These are phyloP conservation scores for Stereocaulon alpinum DNA, from an alignment of 495 filamentous ascomycete genomes.

Conservation along the genomic window DNA sequence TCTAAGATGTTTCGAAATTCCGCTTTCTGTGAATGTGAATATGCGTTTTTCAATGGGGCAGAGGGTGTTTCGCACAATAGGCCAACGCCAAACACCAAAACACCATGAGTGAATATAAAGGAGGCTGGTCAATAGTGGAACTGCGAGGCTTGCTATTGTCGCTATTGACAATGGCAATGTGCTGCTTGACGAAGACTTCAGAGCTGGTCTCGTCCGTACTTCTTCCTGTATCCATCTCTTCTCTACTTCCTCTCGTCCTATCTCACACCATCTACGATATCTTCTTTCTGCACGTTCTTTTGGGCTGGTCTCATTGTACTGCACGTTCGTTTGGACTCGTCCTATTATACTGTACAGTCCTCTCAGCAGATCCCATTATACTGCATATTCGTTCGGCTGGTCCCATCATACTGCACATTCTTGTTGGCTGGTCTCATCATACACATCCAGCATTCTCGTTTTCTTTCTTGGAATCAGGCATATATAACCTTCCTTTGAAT, in stretches of 20 bases:
- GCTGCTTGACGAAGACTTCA: too few species aligned
- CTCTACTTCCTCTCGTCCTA: background rate
- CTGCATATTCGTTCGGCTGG: too few species aligned
- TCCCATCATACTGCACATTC: background rate
- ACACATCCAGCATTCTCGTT: too few species aligned
- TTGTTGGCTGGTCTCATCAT: background rate
- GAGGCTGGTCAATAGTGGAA: background rate
- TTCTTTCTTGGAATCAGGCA: too few species aligned
- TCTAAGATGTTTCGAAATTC: too few species aligned
- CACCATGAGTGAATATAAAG: background rate
- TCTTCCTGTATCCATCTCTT: background rate
- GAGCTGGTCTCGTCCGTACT: background rate
- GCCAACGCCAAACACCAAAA: background rate
- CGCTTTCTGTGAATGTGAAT: too few species aligned
- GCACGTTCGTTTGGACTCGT: background rate
- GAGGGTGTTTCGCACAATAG: too few species aligned
- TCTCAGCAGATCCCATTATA: too few species aligned
- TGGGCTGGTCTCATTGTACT: background rate
- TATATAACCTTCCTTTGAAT: too few species aligned
- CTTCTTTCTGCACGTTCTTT: background rate
- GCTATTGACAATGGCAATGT: background rate
- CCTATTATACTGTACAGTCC: too few species aligned
- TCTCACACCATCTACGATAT: background rate
- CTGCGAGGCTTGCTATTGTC: background rate
- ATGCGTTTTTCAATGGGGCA: too few species aligned